Conservation (phyloP, 176 grass and related monocot species). For the Triticum monococcum region DNA sequence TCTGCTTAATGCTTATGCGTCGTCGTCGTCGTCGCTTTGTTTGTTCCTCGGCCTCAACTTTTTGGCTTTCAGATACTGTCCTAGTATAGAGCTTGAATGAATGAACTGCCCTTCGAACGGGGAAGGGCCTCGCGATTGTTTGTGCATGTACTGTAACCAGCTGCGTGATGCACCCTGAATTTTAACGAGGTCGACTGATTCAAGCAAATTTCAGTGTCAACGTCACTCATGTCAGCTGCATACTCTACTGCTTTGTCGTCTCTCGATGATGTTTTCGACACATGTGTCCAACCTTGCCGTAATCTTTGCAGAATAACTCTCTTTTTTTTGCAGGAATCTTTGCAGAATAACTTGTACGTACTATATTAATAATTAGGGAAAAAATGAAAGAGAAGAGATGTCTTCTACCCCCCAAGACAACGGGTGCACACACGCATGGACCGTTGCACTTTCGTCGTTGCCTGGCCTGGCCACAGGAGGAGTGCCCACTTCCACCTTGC, state of each 20-base stretch:
- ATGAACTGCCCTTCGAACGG: not conserved
- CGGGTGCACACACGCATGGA: too few relatives aligned
- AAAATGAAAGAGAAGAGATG: too few relatives aligned
- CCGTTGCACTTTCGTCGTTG: too few relatives aligned
- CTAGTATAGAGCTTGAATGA: not conserved
- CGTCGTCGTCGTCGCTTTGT: not conserved
- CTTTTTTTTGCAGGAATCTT: too few relatives aligned
- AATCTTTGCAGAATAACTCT: too few relatives aligned
- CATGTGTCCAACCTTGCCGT: not conserved
- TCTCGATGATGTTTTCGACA: not conserved
- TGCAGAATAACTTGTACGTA: too few relatives aligned
- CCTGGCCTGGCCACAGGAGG: too few relatives aligned
- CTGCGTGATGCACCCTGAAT: not conserved
- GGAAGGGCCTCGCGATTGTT: not conserved
- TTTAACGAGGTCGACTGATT: not conserved
- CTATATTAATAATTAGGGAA: too few relatives aligned
- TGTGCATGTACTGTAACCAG: not conserved
- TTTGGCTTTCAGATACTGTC: not conserved
- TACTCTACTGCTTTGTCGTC: not conserved
- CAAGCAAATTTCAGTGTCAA: not conserved
- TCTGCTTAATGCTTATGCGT: not conserved
- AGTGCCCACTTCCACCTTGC: too few relatives aligned
- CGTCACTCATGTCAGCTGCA: not conserved
- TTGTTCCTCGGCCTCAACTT: not conserved
- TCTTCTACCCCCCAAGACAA: too few relatives aligned